Evolutionary conservation across 2,329 filamentous ascomycete genomes (phyloP).

Genomic region (Clonostachys solani): DNA sequence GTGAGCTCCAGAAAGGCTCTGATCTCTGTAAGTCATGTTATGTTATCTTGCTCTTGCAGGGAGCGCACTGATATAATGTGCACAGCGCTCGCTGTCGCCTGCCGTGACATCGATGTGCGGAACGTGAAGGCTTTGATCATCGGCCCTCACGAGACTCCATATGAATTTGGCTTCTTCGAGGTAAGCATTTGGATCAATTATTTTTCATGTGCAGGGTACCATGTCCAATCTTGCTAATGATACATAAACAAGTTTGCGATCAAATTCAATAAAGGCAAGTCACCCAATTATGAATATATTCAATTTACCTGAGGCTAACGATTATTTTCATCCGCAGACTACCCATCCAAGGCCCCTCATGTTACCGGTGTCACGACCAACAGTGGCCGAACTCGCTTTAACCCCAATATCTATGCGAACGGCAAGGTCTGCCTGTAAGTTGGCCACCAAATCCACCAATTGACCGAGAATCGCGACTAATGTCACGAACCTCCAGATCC

Average conservation of each 20-base stretch:
- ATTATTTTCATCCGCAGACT: slow-evolving; percentile 51
- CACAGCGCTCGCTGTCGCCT: slow-evolving; percentile 79
- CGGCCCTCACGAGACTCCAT: slow-evolving; percentile 89
- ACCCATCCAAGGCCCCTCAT: slow-evolving; percentile 64
- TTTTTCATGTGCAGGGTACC: not conserved
- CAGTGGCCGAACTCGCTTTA: slow-evolving; percentile 82
- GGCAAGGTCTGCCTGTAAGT: slow-evolving; percentile 91
- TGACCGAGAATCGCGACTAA: not conserved
- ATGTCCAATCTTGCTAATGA: not conserved
- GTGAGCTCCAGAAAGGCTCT: slow-evolving; percentile 75
- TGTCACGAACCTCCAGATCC: slow-evolving; percentile 48
- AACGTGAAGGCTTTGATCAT: slow-evolving; percentile 85
- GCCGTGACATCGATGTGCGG: slow-evolving; percentile 82
- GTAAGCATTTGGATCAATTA: slow-evolving; percentile 37
- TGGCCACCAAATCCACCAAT: not conserved
- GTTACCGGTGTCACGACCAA: slow-evolving; percentile 80
- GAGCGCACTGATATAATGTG: not conserved
- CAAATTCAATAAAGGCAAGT: slow-evolving; percentile 68
- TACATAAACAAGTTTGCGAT: slow-evolving; percentile 58
- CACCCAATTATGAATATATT: not conserved
- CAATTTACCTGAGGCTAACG: not conserved
- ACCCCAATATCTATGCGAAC: slow-evolving; percentile 90
- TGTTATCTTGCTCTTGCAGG: not conserved
- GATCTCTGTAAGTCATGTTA: slow-evolving; percentile 67
- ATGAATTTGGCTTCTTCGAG: slow-evolving; percentile 97